Evolutionary conservation across 192 early-diverging fungal species (phyloP), one percentile per base, ranked within the genome.

Genomic region (Coemansia furcata): DNA sequence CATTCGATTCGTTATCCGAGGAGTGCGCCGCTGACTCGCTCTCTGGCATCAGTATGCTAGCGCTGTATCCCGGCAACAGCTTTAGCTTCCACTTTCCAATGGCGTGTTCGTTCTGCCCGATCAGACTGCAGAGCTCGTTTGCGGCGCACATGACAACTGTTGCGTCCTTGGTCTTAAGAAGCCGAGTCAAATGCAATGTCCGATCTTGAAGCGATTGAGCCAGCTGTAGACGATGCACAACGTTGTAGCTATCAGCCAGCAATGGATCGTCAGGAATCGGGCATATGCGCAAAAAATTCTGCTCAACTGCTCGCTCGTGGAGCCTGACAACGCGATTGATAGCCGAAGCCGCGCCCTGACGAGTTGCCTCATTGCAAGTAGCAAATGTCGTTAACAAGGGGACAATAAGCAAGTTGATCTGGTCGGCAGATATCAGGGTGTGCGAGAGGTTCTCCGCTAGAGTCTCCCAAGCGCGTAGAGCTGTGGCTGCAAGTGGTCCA

Each of bases 221-320:
- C 2, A 49, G 14, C 33, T 58, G 21, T 8, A 69, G 50, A 4
- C 63, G 46, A 9, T 73, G 73, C 23, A 76, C 26, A n/a, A 58
- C n/a, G 0, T 23, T 43, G 47, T 70, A 39, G 73, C 73, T 66
- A 3, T 57, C 39, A 2, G 69, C 57, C 14, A 83, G 71, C 54
- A 73, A 59, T 58, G 82, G 69, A n/a, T 83, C 70, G 23, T 79
- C 73, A 6, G 77, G 82, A 12, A 83, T 67, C 29, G 82, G 77
- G 43, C 82, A 83, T 9, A 83, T 19, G 3, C 40, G 52, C 36
- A 46, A 58, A 14, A 60, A 54, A 38, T 73, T 61, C 32, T 65
- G 17, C 37, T 44, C 64, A 33, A 76, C 72, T 7, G 60, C 60
- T 26, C 36, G 8, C 17, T 58, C 38, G 43, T 79, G 76, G 3